These are phyloP conservation scores for Ophiostoma novo-ulmi DNA, from an alignment of 2,329 filamentous ascomycete genomes.

Conservation along the genomic window DNA sequence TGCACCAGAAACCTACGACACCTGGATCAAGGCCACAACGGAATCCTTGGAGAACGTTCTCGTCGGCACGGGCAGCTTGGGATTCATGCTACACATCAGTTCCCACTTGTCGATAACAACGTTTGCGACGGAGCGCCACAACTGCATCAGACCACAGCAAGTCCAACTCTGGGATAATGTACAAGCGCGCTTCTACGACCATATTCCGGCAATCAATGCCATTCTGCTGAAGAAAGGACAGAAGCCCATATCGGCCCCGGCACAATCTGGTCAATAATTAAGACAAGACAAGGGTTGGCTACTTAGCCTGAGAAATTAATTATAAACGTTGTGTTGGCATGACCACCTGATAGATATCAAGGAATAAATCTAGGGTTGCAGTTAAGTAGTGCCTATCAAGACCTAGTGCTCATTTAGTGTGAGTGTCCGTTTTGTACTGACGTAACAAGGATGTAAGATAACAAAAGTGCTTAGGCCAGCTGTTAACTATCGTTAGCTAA, in stretches of 20 bases:
- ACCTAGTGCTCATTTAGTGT: not conserved
- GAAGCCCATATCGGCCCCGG: not conserved
- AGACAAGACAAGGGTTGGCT: not conserved
- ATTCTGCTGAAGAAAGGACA: not conserved
- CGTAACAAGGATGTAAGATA: not conserved
- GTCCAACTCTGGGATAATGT: slow-evolving; percentile 19
- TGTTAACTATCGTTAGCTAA: not conserved
- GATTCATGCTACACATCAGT: slow-evolving; percentile 27
- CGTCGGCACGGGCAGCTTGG: slow-evolving; percentile 18
- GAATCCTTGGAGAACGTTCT: slow-evolving; percentile 20
- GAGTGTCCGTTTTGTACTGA: not conserved
- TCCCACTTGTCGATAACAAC: slow-evolving; percentile 19
- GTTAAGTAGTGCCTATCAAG: not conserved
- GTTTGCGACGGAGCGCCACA: slow-evolving; percentile 19
- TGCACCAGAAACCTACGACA: slow-evolving; percentile 31
- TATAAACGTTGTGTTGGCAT: not conserved
- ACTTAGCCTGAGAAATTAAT: not conserved
- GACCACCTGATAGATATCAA: not conserved
- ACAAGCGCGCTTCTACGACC: slow-evolving; percentile 21
- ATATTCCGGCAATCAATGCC: slow-evolving; percentile 20
- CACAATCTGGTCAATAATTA: not conserved
- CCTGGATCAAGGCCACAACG: slow-evolving; percentile 31
- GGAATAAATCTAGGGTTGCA: not conserved
- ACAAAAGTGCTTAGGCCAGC: not conserved
- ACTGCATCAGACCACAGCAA: slow-evolving; percentile 13